phyloP scores from a whole-genome alignment of 169 alveolate species.

The Plasmodium knowlesi region DNA sequence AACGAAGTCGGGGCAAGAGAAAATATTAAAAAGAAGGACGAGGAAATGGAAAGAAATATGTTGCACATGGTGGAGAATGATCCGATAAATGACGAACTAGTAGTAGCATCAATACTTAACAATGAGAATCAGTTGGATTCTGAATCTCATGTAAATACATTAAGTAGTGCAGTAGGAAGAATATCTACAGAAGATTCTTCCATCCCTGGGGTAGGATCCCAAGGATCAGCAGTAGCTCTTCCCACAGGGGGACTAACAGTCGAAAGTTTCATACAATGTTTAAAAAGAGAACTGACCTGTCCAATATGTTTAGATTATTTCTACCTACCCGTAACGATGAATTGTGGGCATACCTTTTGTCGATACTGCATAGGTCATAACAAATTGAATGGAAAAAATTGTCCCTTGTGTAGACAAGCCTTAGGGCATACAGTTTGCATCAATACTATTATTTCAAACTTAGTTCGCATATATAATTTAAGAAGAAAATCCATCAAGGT shows the following conservation, averaged over 20 bases:
- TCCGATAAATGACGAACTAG: background rate
- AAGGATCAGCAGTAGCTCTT: background rate
- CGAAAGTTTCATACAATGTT: slow-evolving; percentile 18
- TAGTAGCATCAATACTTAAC: background rate
- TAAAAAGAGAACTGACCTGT: slow-evolving; percentile 88
- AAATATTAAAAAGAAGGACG: background rate
- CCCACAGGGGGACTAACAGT: slow-evolving; percentile 2
- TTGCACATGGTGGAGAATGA: background rate
- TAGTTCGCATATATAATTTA: slow-evolving; percentile 82
- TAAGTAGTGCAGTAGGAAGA: background rate
- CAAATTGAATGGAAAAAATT: slow-evolving; percentile 82
- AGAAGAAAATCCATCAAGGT: slow-evolving; percentile 74
- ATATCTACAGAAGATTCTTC: background rate
- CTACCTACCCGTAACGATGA: slow-evolving; percentile 90
- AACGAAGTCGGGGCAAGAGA: background rate
- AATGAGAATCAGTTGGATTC: background rate
- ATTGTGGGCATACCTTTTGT: slow-evolving; percentile 93
- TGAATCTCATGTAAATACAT: background rate
- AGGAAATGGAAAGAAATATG: background rate
- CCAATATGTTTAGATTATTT: slow-evolving; percentile 91
- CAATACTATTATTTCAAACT: slow-evolving; percentile 87
- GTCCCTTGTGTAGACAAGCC: slow-evolving; percentile 92
- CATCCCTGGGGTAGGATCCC: background rate
- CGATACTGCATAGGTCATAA: slow-evolving; percentile 90
- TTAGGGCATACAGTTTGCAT: slow-evolving; percentile 84